These are phyloP conservation scores for Senecio squalidus DNA, from an alignment of 140 eudicot species.

Conservation along the genomic window DNA sequence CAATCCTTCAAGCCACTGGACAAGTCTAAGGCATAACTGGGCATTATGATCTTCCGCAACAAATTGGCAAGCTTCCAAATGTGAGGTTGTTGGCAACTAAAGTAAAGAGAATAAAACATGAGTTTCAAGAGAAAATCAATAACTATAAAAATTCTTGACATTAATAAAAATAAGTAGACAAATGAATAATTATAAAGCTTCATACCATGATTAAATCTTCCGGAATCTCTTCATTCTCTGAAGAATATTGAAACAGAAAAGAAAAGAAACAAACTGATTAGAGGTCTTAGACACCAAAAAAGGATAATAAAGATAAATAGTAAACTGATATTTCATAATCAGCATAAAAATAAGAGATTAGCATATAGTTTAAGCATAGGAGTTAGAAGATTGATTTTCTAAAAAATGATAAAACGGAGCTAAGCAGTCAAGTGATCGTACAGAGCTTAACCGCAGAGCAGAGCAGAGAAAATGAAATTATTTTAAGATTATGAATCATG, in stretches of 20 bases:
- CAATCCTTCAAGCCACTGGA: conserved; percentile 94
- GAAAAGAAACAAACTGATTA: background rate
- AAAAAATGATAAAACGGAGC: too few species aligned
- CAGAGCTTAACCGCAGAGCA: background rate
- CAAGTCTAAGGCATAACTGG: conserved; percentile 87
- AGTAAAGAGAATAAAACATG: conserved; percentile 6
- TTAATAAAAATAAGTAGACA: conserved; percentile 1
- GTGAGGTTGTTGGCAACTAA: conserved; percentile 86
- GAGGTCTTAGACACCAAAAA: background rate
- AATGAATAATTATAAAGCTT: conserved; percentile 15
- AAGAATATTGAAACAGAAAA: conserved; percentile 13
- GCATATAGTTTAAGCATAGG: too few species aligned
- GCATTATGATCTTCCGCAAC: conserved; percentile 69
- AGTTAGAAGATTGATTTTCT: too few species aligned
- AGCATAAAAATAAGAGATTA: too few species aligned
- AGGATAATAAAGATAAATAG: background rate
- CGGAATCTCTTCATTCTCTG: conserved; percentile 89
- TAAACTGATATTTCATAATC: background rate
- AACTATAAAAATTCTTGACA: background rate
- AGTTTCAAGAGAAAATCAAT: conserved; percentile 1
- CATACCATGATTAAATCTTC: conserved; percentile 61
- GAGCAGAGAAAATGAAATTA: background rate
- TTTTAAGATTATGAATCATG: background rate
- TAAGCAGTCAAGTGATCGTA: too few species aligned
- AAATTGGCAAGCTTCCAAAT: conserved; percentile 88